These are phyloP conservation scores for Talaromyces borbonicus DNA, from an alignment of 495 filamentous ascomycete species.

Conservation along the genomic window DNA sequence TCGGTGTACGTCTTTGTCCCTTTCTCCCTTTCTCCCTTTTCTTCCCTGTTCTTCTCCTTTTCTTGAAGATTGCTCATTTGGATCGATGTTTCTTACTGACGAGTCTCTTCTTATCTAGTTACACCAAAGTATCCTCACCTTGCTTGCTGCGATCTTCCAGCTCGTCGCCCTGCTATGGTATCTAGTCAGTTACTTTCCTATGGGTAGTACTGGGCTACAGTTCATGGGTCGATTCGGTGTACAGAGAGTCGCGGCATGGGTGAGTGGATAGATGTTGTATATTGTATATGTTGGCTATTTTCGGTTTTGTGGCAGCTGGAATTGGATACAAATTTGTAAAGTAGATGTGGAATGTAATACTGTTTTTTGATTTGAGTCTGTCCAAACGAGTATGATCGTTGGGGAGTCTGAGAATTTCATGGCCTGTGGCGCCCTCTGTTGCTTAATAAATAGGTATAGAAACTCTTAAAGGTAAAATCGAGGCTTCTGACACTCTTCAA, in stretches of 20 bases:
- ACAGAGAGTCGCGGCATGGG: conserved; percentile 77
- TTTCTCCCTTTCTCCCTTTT: conserved; percentile 10
- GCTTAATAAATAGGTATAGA: too few species aligned
- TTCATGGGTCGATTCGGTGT: conserved; percentile 80
- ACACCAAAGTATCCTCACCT: conserved; percentile 67
- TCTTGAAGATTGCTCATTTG: background rate
- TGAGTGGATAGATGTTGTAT: conserved; percentile 70
- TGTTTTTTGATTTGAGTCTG: too few species aligned
- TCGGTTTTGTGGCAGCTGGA: too few species aligned
- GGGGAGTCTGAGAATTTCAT: too few species aligned
- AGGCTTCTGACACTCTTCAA: too few species aligned
- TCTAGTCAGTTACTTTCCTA: conserved; percentile 94
- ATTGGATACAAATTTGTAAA: too few species aligned
- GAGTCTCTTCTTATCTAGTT: conserved; percentile 42
- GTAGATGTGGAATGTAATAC: too few species aligned
- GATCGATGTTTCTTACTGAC: too few species aligned
- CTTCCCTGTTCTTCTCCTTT: conserved; percentile 8
- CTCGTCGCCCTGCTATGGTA: conserved; percentile 83
- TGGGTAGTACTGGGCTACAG: conserved; percentile 82
- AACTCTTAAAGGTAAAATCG: too few species aligned
- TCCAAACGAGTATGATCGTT: too few species aligned
- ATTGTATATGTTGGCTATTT: too few species aligned
- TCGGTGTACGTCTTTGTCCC: conserved; percentile 70
- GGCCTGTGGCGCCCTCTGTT: too few species aligned
- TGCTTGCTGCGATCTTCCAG: conserved; percentile 75